Percentiles rank a stretch among this genome's conserved stretches.
These are phyloP conservation scores for Trypanosoma brucei DNA, from an alignment of 208 protist genomes.

Conservation along the genomic window DNA sequence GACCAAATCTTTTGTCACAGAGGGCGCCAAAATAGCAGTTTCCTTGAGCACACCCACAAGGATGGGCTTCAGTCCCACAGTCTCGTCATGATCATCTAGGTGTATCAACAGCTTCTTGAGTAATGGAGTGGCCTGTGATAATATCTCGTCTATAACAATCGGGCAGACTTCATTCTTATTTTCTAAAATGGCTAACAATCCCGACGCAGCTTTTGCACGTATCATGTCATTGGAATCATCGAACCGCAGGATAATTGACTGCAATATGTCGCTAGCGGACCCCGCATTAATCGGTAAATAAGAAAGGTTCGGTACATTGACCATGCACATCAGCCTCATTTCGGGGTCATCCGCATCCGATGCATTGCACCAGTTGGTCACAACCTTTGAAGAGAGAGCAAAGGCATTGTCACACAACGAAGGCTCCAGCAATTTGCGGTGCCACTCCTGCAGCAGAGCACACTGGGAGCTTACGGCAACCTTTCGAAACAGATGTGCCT, in stretches of 20 bases:
- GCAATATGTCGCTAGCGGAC: slow-evolving; percentile 60
- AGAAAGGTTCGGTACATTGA: slow-evolving; percentile 41
- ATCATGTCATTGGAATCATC: slow-evolving; percentile 78
- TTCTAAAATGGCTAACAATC: slow-evolving; percentile 33
- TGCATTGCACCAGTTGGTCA: slow-evolving; percentile 62
- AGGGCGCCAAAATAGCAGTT: slow-evolving; percentile 46
- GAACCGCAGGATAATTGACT: slow-evolving; percentile 70
- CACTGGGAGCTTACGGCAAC: slow-evolving; percentile 77
- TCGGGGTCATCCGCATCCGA: slow-evolving; percentile 83
- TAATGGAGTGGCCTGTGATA: slow-evolving; percentile 57
- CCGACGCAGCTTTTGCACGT: slow-evolving; percentile 37
- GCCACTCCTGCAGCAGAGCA: slow-evolving; percentile 35
- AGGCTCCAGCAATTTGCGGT: slow-evolving; percentile 23
- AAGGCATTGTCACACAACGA: slow-evolving; percentile 29
- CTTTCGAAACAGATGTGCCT: slow-evolving; percentile 81
- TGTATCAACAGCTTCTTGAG: slow-evolving; percentile 80
- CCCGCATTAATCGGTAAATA: slow-evolving; percentile 47
- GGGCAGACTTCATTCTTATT: slow-evolving; percentile 19
- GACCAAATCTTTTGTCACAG: slow-evolving; percentile 59
- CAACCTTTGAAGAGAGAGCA: slow-evolving; percentile 38
- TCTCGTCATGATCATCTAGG: slow-evolving; percentile 78
- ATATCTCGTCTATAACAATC: slow-evolving; percentile 48
- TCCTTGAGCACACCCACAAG: slow-evolving; percentile 41
- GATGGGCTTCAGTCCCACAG: slow-evolving; percentile 40
- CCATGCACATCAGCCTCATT: slow-evolving; percentile 81